A percentile compares a stretch with the other conserved stretches of the same genome.
Conservation (phyloP, 1,284 basidiomycete genomes). For the Moniliella sp. region DNA sequence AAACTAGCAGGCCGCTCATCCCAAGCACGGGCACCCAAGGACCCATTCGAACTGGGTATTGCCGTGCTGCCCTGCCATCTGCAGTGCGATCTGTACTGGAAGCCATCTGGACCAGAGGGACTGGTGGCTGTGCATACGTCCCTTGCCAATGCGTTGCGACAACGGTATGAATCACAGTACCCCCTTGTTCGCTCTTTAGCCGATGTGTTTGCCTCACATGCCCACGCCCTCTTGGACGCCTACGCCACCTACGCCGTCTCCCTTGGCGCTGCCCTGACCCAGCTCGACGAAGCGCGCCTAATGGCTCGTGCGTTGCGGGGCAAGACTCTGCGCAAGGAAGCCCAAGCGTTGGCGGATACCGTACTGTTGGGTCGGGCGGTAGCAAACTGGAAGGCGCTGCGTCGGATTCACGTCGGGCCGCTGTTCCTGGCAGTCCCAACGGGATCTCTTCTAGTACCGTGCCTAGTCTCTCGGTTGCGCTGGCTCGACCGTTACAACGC, state of each 20-base stretch:
- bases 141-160: slow-evolving; percentile 15
- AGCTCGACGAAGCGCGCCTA: slow-evolving; percentile 19
- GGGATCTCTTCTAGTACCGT: too few species aligned
- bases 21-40: slow-evolving; percentile 3
- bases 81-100: slow-evolving; percentile 14
- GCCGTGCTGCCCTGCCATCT: slow-evolving; percentile 13
- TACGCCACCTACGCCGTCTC: slow-evolving; percentile 20
- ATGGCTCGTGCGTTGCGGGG: slow-evolving; percentile 23
- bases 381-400: slow-evolving; percentile 5
- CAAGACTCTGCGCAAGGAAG: slow-evolving; percentile 17
- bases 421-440: too few species aligned
- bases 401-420: too few species aligned
- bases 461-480: slow-evolving; percentile 69
- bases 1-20: too few species aligned
- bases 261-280: slow-evolving; percentile 17
- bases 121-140: slow-evolving; percentile 14
- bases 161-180: slow-evolving; percentile 23
- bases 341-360: slow-evolving; percentile 15
- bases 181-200: slow-evolving; percentile 20
- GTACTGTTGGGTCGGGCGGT: slow-evolving; percentile 25
- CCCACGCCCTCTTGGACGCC: slow-evolving; percentile 14
- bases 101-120: slow-evolving; percentile 12
- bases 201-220: slow-evolving; percentile 16
- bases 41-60: slow-evolving; percentile 7
- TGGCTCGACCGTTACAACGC: slow-evolving; percentile 89